These are phyloP conservation scores for Carex kokanica DNA, from an alignment of 176 grass and related monocot genomes.

Conservation along the genomic window DNA sequence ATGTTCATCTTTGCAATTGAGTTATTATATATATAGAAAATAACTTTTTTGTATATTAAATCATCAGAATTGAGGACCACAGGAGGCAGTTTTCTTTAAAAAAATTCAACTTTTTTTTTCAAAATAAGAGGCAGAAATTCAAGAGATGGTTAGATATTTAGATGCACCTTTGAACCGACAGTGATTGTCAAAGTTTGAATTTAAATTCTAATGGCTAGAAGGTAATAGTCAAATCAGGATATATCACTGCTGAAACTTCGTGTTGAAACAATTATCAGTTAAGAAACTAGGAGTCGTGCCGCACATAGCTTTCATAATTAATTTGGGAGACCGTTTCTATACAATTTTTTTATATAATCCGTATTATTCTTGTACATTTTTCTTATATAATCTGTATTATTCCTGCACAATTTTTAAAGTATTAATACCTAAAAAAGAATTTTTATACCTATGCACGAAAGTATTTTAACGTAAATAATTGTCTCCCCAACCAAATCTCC, in stretches of 20 bases:
- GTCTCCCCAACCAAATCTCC: no score
- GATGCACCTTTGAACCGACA: not conserved
- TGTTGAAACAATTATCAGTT: not conserved
- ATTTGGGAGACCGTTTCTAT: no score
- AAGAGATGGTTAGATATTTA: not conserved
- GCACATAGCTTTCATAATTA: no score
- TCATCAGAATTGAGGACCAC: not conserved
- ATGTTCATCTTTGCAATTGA: not conserved
- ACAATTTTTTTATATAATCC: no score
- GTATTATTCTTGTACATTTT: no score
- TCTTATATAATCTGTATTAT: no score
- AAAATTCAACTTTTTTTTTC: not conserved
- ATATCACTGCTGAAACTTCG: not conserved
- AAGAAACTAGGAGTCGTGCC: not conserved
- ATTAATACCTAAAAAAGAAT: no score
- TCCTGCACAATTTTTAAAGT: no score
- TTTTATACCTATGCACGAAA: no score
- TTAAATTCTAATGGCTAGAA: not conserved
- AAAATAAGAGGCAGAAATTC: not conserved
- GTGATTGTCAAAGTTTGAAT: not conserved
- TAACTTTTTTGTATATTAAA: not conserved
- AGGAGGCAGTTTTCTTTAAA: not conserved
- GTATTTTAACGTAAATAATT: no score
- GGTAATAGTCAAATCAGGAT: not conserved
- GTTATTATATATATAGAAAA: not conserved